These are phyloP conservation scores for Caryopteris hybrid DNA, from an alignment of 305 asterid genomes.

Conservation along the genomic window DNA sequence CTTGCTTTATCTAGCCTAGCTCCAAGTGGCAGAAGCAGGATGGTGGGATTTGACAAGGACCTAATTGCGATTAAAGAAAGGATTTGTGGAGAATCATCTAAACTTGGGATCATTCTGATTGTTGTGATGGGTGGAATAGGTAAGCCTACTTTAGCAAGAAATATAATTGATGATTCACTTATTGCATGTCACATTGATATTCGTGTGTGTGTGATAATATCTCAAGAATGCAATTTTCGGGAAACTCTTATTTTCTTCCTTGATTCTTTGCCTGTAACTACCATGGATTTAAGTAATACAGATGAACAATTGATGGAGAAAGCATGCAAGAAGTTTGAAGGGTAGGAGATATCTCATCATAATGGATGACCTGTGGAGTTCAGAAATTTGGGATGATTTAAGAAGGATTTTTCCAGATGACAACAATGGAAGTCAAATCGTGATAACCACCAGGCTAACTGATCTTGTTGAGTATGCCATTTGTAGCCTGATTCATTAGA, in stretches of 20 bases:
- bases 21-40: neutral
- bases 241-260: slow-evolving; percentile 17
- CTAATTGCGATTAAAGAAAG: slow-evolving; percentile 6
- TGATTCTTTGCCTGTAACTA: neutral
- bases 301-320: neutral
- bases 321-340: slow-evolving; percentile 12
- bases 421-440: slow-evolving; percentile 23
- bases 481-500: neutral
- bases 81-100: slow-evolving; percentile 23
- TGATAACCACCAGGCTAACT: slow-evolving; percentile 24
- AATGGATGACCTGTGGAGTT: slow-evolving; percentile 24
- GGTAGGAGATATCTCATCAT: slow-evolving; percentile 21
- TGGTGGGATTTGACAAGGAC: slow-evolving; percentile 21
- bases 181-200: slow-evolving; percentile 13
- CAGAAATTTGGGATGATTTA: slow-evolving; percentile 8
- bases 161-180: slow-evolving; percentile 10
- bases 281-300: neutral
- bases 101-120: slow-evolving; percentile 16
- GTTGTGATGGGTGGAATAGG: slow-evolving; percentile 31
- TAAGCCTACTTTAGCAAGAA: slow-evolving; percentile 27
- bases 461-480: slow-evolving; percentile 10
- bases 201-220: slow-evolving; percentile 24
- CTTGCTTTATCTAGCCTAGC: neutral
- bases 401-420: slow-evolving; percentile 22
- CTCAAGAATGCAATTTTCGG: slow-evolving; percentile 11